A percentile compares a stretch with the other conserved stretches of the same genome.
These are phyloP conservation scores for Penicillium sp. DNA, from an alignment of 2,329 filamentous ascomycete genomes.

Conservation along the genomic window DNA sequence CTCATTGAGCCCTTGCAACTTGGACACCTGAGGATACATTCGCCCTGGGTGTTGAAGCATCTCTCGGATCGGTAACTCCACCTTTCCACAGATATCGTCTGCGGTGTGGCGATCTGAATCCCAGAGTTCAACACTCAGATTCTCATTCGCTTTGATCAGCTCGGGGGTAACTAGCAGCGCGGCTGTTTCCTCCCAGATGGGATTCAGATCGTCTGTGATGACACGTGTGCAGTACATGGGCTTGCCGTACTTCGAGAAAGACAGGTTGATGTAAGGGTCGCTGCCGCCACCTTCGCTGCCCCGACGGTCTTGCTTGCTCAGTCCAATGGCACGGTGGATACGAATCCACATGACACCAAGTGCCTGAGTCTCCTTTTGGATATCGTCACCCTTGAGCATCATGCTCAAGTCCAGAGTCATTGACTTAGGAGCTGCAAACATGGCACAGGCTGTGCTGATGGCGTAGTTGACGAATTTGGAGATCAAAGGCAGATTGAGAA, in stretches of 20 bases:
- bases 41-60: constrained; percentile 89
- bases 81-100: constrained; percentile 91
- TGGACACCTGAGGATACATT: constrained; percentile 86
- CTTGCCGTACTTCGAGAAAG: constrained; percentile 94
- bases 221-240: constrained; percentile 97
- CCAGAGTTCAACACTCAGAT: constrained; percentile 90
- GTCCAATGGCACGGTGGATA: constrained; percentile 77
- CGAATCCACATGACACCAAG: constrained; percentile 87
- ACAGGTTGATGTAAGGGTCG: constrained; percentile 90
- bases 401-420: constrained; percentile 88
- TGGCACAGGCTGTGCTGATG: constrained; percentile 74
- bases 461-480: constrained; percentile 97
- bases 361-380: constrained; percentile 78
- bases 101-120: constrained; percentile 88
- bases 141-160: constrained; percentile 87
- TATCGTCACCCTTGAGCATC: constrained; percentile 83
- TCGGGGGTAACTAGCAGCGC: constrained; percentile 82
- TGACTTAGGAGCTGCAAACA: constrained; percentile 92
- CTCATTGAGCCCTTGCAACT: constrained; percentile 73
- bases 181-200: constrained; percentile 82
- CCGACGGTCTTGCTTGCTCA: constrained; percentile 85
- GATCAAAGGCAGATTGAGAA: constrained; percentile 85
- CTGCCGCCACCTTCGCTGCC: constrained; percentile 81
- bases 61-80: constrained; percentile 89
- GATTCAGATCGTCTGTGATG: constrained; percentile 90